A percentile compares a stretch with the other conserved stretches of the same genome.
Evolutionary conservation across 768 basidiomycete genomes (phyloP).

Genomic region (Phaeotremella fagi): DNA sequence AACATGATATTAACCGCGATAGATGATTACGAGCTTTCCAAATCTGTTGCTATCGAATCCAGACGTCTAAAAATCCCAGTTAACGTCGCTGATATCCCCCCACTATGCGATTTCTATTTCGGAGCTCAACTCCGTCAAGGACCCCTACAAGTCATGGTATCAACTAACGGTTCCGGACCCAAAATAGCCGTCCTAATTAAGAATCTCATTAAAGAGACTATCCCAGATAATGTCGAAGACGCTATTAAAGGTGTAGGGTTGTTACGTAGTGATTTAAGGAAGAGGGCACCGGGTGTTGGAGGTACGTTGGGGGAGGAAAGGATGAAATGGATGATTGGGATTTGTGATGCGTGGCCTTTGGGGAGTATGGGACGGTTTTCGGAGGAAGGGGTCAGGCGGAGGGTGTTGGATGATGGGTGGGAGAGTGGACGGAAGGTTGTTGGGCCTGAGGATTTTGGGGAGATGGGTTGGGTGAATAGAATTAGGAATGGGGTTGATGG

Average conservation of each 20-base stretch:
- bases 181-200: constrained; percentile 81
- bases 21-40: constrained; percentile 69
- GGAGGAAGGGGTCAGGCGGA: constrained; percentile 62
- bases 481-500: background rate
- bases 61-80: constrained; percentile 70
- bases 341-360: constrained; percentile 81
- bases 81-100: constrained; percentile 94
- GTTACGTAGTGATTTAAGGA: constrained; percentile 66
- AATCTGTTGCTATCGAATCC: constrained; percentile 66
- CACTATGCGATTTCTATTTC: constrained; percentile 97
- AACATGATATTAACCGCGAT: constrained; percentile 93
- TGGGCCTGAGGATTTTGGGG: constrained; percentile 31
- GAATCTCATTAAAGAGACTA: constrained; percentile 59
- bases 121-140: constrained; percentile 87
- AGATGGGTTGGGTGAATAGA: background rate
- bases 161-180: constrained; percentile 89
- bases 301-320: constrained; percentile 68
- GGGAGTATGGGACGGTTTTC: constrained; percentile 66
- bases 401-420: constrained; percentile 80
- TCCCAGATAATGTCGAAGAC: constrained; percentile 68
- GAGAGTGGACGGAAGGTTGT: constrained; percentile 54
- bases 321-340: constrained; percentile 76
- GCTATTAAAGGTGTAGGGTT: constrained; percentile 76
- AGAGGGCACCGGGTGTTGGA: constrained; percentile 76
- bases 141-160: constrained; percentile 90